Evolutionary conservation across 2,329 filamentous ascomycete species (phyloP).

Genomic region (Colletotrichum ledebouriae): DNA sequence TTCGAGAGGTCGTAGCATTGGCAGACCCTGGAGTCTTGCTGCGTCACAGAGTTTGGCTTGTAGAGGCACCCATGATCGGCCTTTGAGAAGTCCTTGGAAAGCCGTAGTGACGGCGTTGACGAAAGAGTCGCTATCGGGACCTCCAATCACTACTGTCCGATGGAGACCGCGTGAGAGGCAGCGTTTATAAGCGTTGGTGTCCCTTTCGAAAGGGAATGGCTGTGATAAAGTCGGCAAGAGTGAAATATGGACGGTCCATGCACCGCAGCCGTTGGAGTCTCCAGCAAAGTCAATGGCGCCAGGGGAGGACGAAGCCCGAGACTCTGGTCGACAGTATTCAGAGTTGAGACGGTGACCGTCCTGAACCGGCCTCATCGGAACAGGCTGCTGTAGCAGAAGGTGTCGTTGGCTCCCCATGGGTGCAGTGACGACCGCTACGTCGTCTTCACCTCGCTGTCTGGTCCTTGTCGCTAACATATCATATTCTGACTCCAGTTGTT

Average conservation of each 20-base stretch:
- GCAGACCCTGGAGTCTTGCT: conserved; percentile 66
- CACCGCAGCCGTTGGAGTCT: conserved; percentile 44
- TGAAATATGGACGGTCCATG: conserved; percentile 73
- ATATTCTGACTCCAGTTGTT: conserved; percentile 59
- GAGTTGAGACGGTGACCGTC: neutral
- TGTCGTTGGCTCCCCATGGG: neutral
- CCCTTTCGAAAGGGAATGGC: conserved; percentile 72
- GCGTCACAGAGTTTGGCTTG: conserved; percentile 71
- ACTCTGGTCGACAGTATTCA: no score
- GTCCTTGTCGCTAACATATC: conserved; percentile 14
- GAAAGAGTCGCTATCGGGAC: conserved; percentile 64
- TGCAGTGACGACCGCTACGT: neutral
- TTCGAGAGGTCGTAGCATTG: conserved; percentile 70
- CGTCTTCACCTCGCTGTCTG: neutral
- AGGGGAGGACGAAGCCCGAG: conserved; percentile 12
- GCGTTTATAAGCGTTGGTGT: conserved; percentile 72
- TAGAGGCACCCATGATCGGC: conserved; percentile 69
- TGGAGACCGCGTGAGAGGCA: conserved; percentile 72
- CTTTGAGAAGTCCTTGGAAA: conserved; percentile 64
- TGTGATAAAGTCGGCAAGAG: conserved; percentile 67
- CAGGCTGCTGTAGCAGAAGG: neutral
- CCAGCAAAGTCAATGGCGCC: conserved; percentile 7
- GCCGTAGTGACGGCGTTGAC: conserved; percentile 61
- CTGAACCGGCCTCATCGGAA: neutral
- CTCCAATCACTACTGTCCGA: conserved; percentile 67